Evolutionary conservation across 257 asterid species (phyloP), one percentile per base, ranked within the genome.

Genomic region (Capsicum chinense): DNA sequence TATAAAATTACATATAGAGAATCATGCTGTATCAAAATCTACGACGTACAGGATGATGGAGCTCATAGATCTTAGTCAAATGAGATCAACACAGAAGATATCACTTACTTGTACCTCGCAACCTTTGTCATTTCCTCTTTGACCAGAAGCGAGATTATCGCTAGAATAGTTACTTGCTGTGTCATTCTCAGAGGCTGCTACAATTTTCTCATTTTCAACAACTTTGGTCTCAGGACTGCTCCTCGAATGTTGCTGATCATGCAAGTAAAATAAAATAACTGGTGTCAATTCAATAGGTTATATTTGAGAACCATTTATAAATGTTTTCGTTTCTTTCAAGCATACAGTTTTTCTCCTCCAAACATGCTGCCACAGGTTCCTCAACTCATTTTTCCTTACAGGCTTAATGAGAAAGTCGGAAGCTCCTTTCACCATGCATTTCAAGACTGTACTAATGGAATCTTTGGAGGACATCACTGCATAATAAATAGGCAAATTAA

Each of bases 291-390:
- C 50, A 78, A 16, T 33, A 54, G 82, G 48, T 54, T 54, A 78
- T 54, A 54, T 78, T 54, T 54, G 33, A 17, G 54, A 78, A 78
- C 26, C 48, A 54, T 78, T 13, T 54, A 44, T 16, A 78, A 54
- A 56, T 26, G 44, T 52, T 74, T 13, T 76, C 8, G 26, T 52
- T 52, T 52, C 84, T 48, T 73, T 58, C 13, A 47, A 70, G 47
- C 54, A 83, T 90, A 95, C 99, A 56, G 89, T 93, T 93, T 91
- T 98, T 90, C 95, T 94, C 91, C 98, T 95, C 99, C 99, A 97
- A 63, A 95, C 95, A 83, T 97, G 99, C 93, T 93, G 98, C 99
- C 99, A 97, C 89, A 97, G 87, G 90, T 97, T 97, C 87, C 93
- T 92, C 87, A 97, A 91, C 97, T 97, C 99, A 33, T 97, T 97